Evolutionary conservation across 352 stramenopile genomes (phyloP), one percentile per base, ranked within the genome.

Genomic region (Phytopythium montanum): DNA sequence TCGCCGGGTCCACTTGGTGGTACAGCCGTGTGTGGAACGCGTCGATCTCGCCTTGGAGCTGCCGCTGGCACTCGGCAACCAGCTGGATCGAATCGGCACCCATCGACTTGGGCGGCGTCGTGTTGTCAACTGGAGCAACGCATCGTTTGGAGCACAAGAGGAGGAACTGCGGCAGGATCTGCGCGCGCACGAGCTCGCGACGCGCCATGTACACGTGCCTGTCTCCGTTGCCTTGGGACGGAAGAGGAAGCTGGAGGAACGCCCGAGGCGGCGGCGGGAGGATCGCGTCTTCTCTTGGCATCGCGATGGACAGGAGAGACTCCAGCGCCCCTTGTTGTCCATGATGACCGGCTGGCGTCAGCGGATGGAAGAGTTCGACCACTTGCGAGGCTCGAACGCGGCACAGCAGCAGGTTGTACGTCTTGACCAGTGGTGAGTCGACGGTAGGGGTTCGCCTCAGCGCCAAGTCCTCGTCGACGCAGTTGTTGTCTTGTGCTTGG

Each of bases 381-480:
- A 53, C 65, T 18, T 78, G 62, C 13, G 59, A n/a, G 59, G 78
- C 73, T 34, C 62, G 61, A 14, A 80, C 73, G 52, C 69, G 73
- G 34, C 73, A 82, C 36, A 82, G 54, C 33, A 82, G 10, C 21
- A 80, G 25, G 29, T 72, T 78, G 51, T 78, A 76, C 12, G 29
- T 74, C 29, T 69, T 60, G 16, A 80, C 67, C 21, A 60, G 26
- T 3, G 60, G 44, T 3, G 26, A 16, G 8, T 41, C 34, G 1
- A 13, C 10, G 25, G 16, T 3, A 34, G 44, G 28, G 5, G 18
- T 21, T 19, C 25, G 25, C 45, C 16, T n/a, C n/a, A n/a, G n/a
- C 13, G 14, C 2, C 14, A 25, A 33, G 12, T n/a, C n/a, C 23
- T 51, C 33, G 44, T 51, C 23, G 23, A 14, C 0, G 14, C 45